Base-by-base conservation (phyloP, 371 early-diverging fungal genomes). In the Zopfochytrium polystomum region DNA sequence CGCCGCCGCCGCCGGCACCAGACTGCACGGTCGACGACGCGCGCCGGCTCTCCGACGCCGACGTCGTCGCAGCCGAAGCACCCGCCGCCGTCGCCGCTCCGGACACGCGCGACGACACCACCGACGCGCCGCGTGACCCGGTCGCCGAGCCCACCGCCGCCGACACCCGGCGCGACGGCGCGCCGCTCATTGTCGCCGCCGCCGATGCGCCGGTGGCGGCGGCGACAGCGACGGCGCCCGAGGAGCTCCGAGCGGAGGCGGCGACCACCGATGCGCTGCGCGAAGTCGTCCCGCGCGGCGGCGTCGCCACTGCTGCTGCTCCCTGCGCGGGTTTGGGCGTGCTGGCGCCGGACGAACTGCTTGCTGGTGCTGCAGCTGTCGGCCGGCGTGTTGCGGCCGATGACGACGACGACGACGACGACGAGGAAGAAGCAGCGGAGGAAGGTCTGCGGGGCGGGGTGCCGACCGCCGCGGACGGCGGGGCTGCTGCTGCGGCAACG, bases 401-500 rank as follows among this genome's bases (percentile, higher is more conserved):
- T 47, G 5, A 20, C 29, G 30, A 20, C 20, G 48, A 26, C 49
- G 20, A 15, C 15, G 51, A n/a, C 13, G 49, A n/a, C 22, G 49
- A 22, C 13, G 52, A 20, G 32, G 32, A 6, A 26, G 30, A 52
- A n/a, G 31, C 22, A 15, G 34, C 60, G 6, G 52, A 31, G n/a
- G 49, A 25, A 33, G 60, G 5, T n/a, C 31, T 35, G n/a, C 62
- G 47, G 33, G 55, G 55, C 4, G 25, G 9, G 5, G 47, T 23
- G 30, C 44, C 26, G 33, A 32, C 27, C 5, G 57, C 27, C 15
- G 48, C 60, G 26, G 54, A n/a, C 9, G 48, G 6, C 32, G 29
- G 11, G 25, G 65, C 34, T 47, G 65, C 59, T 7, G 59, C 20
- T 29, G 54, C 52, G 2, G 32, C 60, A 30, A 53, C 52, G 5